These are phyloP conservation scores for Endocalyx cinctus DNA, from an alignment of 2,329 filamentous ascomycete genomes.

Conservation along the genomic window DNA sequence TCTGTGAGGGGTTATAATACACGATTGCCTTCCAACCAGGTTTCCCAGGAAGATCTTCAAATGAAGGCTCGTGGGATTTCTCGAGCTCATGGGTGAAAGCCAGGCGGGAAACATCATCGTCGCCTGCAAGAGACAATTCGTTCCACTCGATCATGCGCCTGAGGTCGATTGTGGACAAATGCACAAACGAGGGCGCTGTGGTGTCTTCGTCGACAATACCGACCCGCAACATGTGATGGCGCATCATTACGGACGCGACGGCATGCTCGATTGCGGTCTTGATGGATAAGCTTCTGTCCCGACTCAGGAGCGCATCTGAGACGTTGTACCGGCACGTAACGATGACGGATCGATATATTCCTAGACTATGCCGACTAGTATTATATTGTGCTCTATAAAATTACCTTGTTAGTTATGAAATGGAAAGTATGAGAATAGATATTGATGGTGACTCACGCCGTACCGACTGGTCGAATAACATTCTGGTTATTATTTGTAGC, in stretches of 20 bases:
- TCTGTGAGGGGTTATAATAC: constrained; percentile 20
- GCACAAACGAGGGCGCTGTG: constrained; percentile 38
- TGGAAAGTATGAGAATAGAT: background rate
- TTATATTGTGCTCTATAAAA: constrained; percentile 16
- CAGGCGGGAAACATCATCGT: constrained; percentile 26
- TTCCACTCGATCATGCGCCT: constrained; percentile 36
- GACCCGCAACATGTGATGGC: constrained; percentile 44
- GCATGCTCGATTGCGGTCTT: constrained; percentile 30
- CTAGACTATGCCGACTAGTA: constrained; percentile 41
- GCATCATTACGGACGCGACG: constrained; percentile 33
- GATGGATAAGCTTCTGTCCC: too few species aligned
- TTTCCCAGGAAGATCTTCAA: constrained; percentile 31
- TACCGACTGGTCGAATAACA: constrained; percentile 11
- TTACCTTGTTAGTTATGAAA: too few species aligned
- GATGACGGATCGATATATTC: constrained; percentile 42
- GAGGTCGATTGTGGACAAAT: constrained; percentile 39
- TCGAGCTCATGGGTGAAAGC: too few species aligned
- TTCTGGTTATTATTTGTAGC: constrained; percentile 2
- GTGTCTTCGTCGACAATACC: constrained; percentile 43
- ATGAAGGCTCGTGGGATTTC: constrained; percentile 36
- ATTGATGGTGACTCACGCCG: constrained; percentile 9
- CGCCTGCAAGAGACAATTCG: constrained; percentile 19
- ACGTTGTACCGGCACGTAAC: constrained; percentile 40
- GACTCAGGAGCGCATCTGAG: constrained; percentile 8
- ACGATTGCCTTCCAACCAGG: constrained; percentile 46